Conservation (phyloP, 352 stramenopile genomes). For the Phytophthora litchii region DNA sequence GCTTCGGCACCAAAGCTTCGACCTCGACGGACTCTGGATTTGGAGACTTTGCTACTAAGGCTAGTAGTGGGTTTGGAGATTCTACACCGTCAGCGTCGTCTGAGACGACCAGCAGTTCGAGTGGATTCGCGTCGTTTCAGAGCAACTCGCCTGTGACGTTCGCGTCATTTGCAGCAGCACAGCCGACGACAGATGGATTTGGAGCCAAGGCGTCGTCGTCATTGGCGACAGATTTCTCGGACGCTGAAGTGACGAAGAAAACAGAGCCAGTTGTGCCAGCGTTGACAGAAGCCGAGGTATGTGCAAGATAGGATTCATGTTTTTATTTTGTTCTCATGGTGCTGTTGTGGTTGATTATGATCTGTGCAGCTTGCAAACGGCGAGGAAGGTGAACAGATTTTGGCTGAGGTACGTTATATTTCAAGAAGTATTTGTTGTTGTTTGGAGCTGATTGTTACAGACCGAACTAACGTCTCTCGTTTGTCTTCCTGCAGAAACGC, state of each 20-base stretch:
- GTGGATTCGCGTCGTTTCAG: conserved; percentile 68
- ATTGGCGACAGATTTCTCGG: conserved; percentile 46
- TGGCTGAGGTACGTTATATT: conserved; percentile 71
- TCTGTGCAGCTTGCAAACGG: conserved; percentile 61
- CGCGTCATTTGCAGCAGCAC: conserved; percentile 55
- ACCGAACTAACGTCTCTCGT: neutral
- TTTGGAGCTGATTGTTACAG: neutral
- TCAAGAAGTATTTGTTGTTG: neutral
- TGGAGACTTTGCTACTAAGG: conserved; percentile 13
- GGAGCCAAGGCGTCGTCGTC: conserved; percentile 41
- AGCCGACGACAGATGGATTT: conserved; percentile 46
- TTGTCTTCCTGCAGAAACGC: conserved; percentile 53
- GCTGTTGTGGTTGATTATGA: conserved; percentile 3
- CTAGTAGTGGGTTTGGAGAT: conserved; percentile 29
- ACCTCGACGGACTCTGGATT: conserved; percentile 11
- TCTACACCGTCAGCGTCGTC: conserved; percentile 17
- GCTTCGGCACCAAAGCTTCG: conserved; percentile 30
- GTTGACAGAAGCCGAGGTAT: conserved; percentile 75
- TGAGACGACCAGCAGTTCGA: conserved; percentile 21
- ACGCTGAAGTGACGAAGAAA: conserved; percentile 61
- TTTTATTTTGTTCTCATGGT: conserved; percentile 6
- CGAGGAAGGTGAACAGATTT: conserved; percentile 71
- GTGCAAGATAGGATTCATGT: neutral
- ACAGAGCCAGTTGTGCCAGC: conserved; percentile 52
- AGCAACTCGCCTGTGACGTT: conserved; percentile 50